Base-by-base conservation (phyloP, 352 stramenopile genomes). In the Phytophthora sojae region DNA sequence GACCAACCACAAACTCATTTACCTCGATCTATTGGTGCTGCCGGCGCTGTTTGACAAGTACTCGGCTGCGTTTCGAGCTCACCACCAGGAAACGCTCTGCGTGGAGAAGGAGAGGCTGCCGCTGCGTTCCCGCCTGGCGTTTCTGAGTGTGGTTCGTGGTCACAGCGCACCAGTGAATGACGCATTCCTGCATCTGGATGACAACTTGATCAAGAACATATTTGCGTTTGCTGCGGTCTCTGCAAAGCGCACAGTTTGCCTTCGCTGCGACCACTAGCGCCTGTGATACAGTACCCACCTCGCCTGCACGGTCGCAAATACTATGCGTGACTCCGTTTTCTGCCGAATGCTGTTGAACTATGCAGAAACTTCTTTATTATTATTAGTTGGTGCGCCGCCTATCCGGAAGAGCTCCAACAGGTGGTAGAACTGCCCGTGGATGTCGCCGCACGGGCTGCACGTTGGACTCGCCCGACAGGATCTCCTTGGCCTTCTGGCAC, bases 401-500 rank as follows among this genome's bases (percentile, higher is more conserved):
- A 97, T 96, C 80, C 86, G 85, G 44, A 99, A 94, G 42, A 99
- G 81, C 67, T 98, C 90, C 7, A 99, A 65, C 39, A 99, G 82
- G 82, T 99, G 97, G 74, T 97, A 97, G 81, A 99, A 99, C 81
- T 99, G 97, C 12, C 97, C 97, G 77, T 99, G 97, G 61, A 99
- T 93, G 83, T 99, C 97, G 50, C 97, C 97, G 45, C 92, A 97
- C 89, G 26, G 88, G 88, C 79, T 96, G 88, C 55, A 97, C 90
- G 73, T 97, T 97, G 25, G 82, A 92, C 79, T 97, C 90, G 61
- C 82, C 68, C 37, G 84, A 73, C 51, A 97, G 79, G 62, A 97
- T 97, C 78, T 97, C 90, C 85, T 96, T 96, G 57, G 82, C 89
- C 70, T 96, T 95, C 76, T 95, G 85, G 69, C 92, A 97, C 61